Base-by-base conservation (phyloP, 2,329 filamentous ascomycete genomes). In the Verticillium alfalfae region DNA sequence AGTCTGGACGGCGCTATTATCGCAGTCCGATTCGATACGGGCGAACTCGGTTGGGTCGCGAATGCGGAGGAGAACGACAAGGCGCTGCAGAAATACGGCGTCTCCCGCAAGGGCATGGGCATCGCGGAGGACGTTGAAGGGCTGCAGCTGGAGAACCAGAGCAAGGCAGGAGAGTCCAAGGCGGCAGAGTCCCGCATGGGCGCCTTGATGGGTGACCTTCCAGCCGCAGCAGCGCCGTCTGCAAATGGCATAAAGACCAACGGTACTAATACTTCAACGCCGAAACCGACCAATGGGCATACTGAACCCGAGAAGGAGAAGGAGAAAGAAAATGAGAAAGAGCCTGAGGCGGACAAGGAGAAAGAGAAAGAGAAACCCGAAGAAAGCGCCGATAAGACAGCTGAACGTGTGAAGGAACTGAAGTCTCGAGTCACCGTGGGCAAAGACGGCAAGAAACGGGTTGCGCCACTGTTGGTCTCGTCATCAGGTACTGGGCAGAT, bases 171-270 rank as follows among this genome's bases (percentile, higher is more conserved):
- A 26, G 95, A 99, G 73, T 84, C 94, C 37, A 91, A 89, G 66
- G 93, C 90, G 5, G 93, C 94, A 0, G 92, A 99, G 76, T 95
- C 93, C 2, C 87, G 94, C 66, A 99, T 99, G 95, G 95, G 95
- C 13, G 94, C 94, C n/a, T 78, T 99, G 41, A 99, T 99, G 95
- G 94, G 94, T 6, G 93, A 97, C 70, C 84, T 84, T 59, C 78
- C 83, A 2, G 75, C 83, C 3, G 78, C 81, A 3, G 85, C 86
- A 49, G 78, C 80, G 58, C 74, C 78, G 60, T 78, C 72, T n/a
- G 76, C 78, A 34, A 85, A 84, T 60, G 83, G 82, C 0, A 78
- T 72, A 73, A 91, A 82, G 65, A 65, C 73, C 4, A 66, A 68
- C 18, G 70, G 63, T 65, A 72, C 68, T 2, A 70, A 70, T 60